These are phyloP conservation scores for Fusarium irregulare DNA, from an alignment of 2,329 filamentous ascomycete species.

Conservation along the genomic window DNA sequence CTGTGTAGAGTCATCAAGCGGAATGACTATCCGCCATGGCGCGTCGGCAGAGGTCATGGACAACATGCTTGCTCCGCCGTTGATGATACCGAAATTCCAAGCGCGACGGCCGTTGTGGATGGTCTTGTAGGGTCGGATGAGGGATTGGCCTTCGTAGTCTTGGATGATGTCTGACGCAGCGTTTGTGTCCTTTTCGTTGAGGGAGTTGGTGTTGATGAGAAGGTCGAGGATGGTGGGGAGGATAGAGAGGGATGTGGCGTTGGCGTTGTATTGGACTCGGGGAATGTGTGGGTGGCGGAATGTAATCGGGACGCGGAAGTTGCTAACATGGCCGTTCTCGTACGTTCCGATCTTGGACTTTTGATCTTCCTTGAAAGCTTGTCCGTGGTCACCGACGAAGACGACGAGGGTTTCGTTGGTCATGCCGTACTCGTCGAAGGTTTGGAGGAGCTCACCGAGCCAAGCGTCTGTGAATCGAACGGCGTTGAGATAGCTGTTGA, in stretches of 20 bases:
- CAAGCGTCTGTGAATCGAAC: slow-evolving; percentile 50
- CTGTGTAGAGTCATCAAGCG: slow-evolving; percentile 48
- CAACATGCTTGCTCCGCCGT: slow-evolving; percentile 50
- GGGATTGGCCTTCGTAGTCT: slow-evolving; percentile 52
- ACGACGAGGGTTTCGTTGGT: slow-evolving; percentile 51
- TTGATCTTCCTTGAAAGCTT: slow-evolving; percentile 50
- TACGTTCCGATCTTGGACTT: slow-evolving; percentile 49
- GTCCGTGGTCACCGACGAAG: slow-evolving; percentile 51
- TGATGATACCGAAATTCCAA: slow-evolving; percentile 53
- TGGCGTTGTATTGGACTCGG: slow-evolving; percentile 47
- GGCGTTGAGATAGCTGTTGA: slow-evolving; percentile 51
- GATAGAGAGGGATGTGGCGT: slow-evolving; percentile 49
- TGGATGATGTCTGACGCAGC: slow-evolving; percentile 46
- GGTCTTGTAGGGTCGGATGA: slow-evolving; percentile 46
- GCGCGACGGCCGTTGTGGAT: slow-evolving; percentile 43
- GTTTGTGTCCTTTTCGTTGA: slow-evolving; percentile 42
- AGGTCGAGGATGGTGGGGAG: slow-evolving; percentile 53
- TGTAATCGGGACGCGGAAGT: slow-evolving; percentile 50
- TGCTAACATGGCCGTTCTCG: slow-evolving; percentile 50
- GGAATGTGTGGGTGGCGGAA: slow-evolving; percentile 51
- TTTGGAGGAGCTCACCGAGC: slow-evolving; percentile 48
- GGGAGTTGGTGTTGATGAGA: slow-evolving; percentile 50
- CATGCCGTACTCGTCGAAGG: slow-evolving; percentile 49
- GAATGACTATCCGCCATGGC: slow-evolving; percentile 49
- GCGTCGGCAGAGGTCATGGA: slow-evolving; percentile 49